A percentile compares a stretch with the other conserved stretches of the same genome.
Conservation (phyloP, 2,329 filamentous ascomycete genomes). For the Leptosphaerulina australis region DNA sequence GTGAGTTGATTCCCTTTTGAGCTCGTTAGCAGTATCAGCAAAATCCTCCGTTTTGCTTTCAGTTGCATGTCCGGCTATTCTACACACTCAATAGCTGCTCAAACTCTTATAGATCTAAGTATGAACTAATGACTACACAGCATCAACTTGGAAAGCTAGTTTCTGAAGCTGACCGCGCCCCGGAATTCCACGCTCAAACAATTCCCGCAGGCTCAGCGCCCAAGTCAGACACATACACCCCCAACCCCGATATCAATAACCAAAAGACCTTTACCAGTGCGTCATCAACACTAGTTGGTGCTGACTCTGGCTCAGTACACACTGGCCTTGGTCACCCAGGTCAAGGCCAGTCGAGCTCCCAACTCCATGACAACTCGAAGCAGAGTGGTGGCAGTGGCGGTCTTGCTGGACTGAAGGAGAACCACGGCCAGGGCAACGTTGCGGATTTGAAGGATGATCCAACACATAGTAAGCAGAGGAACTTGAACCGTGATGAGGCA, state of each 20-base stretch:
- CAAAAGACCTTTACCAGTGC: slow-evolving; percentile 53
- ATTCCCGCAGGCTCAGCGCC: slow-evolving; percentile 70
- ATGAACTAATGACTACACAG: slow-evolving; percentile 48
- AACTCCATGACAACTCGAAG: slow-evolving; percentile 55
- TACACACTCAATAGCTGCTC: background rate
- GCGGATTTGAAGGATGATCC: slow-evolving; percentile 42
- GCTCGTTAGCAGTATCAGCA: background rate
- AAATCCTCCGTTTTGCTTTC: background rate
- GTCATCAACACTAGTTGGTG: slow-evolving; percentile 56
- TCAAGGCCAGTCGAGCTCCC: slow-evolving; percentile 55
- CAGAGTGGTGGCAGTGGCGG: slow-evolving; percentile 51
- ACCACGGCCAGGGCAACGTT: slow-evolving; percentile 20
- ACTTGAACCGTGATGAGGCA: slow-evolving; percentile 45
- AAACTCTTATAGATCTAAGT: background rate
- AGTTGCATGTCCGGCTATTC: background rate
- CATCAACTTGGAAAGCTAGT: slow-evolving; percentile 68
- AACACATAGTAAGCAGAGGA: slow-evolving; percentile 46
- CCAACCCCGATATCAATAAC: slow-evolving; percentile 53
- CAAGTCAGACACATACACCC: slow-evolving; percentile 51
- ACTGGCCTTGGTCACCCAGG: slow-evolving; percentile 60
- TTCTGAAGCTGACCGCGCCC: slow-evolving; percentile 57
- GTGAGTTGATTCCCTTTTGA: slow-evolving; percentile 50
- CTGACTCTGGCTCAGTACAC: slow-evolving; percentile 61
- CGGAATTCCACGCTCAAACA: slow-evolving; percentile 68
- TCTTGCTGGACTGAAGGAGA: slow-evolving; percentile 51